Evolutionary conservation across 2,329 filamentous ascomycete genomes (phyloP), one percentile per base, ranked within the genome.

Genomic region (Verticillium isaacii): DNA sequence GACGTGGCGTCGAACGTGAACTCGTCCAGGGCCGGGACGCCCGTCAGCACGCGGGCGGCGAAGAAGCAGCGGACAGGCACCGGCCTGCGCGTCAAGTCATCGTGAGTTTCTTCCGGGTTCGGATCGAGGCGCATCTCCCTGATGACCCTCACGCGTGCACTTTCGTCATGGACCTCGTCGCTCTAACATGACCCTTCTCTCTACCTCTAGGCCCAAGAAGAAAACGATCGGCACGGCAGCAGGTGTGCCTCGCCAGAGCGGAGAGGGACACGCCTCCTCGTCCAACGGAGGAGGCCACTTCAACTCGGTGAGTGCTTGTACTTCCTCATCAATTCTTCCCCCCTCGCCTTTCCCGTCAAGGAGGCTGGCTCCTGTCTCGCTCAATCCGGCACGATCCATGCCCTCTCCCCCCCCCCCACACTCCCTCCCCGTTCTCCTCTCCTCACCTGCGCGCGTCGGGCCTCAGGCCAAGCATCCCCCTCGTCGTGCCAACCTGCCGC

Each of bases 211-310:
- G 67, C 90, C 90, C 55, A 83, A 89, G 74, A 93, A 93, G 79
- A 92, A 90, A 78, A 89, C 89, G 74, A 82, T 82, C 64, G 85
- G 87, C 68, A 85, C 86, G 66, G 84, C 87, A 68, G 88, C 88
- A 72, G 90, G 89, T 69, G 82, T 91, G 72, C 84, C 89, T 71
- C 85, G 86, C 69, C 77, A 81, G 68, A 82, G 82, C 78, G 87
- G 86, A 74, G 88, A 89, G 75, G 82, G 85, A 67, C 84, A 81
- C 74, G 85, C 84, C 72, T 85, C 87, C 67, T 77, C 83, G 69
- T 80, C 82, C 71, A 85, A 83, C 75, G 86, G 86, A 74, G 86
- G 86, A 74, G 72, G 73, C 56, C 68, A 74, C 54, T 76, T 77
- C 67, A 81, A 81, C 62, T 80, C 84, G 80, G 85, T 88, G 80